Percentiles rank a stretch among this genome's conserved stretches.
Evolutionary conservation across 306 rosid genomes (phyloP).

Genomic region (Rosa persica): DNA sequence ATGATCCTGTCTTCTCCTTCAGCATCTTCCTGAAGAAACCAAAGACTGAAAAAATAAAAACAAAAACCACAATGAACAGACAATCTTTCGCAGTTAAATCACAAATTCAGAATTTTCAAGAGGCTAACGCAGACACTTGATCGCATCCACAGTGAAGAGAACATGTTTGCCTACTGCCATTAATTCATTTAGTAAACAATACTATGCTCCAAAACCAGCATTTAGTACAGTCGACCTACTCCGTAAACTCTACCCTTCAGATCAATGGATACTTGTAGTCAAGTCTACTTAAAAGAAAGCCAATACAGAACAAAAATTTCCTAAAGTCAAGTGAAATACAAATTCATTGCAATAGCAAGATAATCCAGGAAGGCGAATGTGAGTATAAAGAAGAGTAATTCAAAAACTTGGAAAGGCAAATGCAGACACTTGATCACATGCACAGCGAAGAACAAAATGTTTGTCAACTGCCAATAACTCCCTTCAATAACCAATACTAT

Average conservation of each 20-base stretch:
- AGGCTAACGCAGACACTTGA: background rate
- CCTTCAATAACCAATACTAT: background rate
- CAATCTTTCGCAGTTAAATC: conserved; percentile 26
- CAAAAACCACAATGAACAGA: conserved; percentile 54
- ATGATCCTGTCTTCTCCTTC: conserved; percentile 52
- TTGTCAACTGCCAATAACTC: background rate
- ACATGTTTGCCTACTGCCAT: background rate
- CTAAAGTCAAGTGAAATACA: background rate
- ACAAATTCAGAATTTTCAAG: conserved; percentile 3
- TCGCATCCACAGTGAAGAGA: background rate
- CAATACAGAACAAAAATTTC: background rate
- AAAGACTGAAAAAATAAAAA: conserved; percentile 65
- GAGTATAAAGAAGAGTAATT: background rate
- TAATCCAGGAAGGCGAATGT: background rate
- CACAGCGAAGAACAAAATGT: background rate
- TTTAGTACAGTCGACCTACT: background rate
- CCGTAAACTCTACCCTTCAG: background rate
- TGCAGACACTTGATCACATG: background rate
- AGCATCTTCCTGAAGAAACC: conserved; percentile 69
- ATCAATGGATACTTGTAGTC: background rate
- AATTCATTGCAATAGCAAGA: background rate
- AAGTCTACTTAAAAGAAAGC: background rate
- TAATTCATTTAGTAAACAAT: background rate
- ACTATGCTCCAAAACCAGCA: background rate
- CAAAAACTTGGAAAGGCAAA: background rate